These are phyloP conservation scores for Caloboletus firmus DNA, from an alignment of 1,284 basidiomycete species.

Conservation along the genomic window DNA sequence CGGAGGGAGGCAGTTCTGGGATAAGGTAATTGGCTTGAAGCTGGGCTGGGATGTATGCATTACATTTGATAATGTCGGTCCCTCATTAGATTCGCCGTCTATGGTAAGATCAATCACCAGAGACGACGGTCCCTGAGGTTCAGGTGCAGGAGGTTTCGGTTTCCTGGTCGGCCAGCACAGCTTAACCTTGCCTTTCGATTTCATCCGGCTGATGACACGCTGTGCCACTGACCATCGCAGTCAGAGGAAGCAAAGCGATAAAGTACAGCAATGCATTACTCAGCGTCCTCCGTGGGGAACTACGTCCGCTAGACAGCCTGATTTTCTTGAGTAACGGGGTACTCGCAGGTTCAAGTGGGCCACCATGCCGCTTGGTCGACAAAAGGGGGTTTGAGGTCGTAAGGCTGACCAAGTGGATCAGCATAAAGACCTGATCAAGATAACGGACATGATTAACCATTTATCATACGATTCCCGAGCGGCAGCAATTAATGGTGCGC, in stretches of 20 bases:
- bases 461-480: slow-evolving; percentile 26
- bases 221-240: slow-evolving; percentile 26
- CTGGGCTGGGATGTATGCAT: not conserved
- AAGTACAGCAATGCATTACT: slow-evolving; percentile 17
- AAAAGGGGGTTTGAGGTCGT: slow-evolving; percentile 1
- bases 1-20: not conserved
- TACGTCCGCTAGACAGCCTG: slow-evolving; percentile 17
- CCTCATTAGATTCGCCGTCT: slow-evolving; percentile 8
- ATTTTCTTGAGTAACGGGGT: slow-evolving; percentile 25
- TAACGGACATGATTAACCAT: slow-evolving; percentile 4
- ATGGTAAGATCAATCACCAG: slow-evolving; percentile 29
- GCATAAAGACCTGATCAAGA: not conserved
- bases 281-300: slow-evolving; percentile 17
- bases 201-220: slow-evolving; percentile 30
- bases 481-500: slow-evolving; percentile 25
- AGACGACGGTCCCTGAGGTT: slow-evolving; percentile 1
- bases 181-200: slow-evolving; percentile 31
- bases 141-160: slow-evolving; percentile 7
- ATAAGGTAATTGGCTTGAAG: not conserved
- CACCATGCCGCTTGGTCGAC: slow-evolving; percentile 18
- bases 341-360: not conserved
- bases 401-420: slow-evolving; percentile 15
- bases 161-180: slow-evolving; percentile 18
- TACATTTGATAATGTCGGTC: not conserved
- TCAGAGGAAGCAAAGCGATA: slow-evolving; percentile 9